Evolutionary conservation across 331 rosid species (phyloP), one percentile per base, ranked within the genome.

Genomic region (Quercus phellos): DNA sequence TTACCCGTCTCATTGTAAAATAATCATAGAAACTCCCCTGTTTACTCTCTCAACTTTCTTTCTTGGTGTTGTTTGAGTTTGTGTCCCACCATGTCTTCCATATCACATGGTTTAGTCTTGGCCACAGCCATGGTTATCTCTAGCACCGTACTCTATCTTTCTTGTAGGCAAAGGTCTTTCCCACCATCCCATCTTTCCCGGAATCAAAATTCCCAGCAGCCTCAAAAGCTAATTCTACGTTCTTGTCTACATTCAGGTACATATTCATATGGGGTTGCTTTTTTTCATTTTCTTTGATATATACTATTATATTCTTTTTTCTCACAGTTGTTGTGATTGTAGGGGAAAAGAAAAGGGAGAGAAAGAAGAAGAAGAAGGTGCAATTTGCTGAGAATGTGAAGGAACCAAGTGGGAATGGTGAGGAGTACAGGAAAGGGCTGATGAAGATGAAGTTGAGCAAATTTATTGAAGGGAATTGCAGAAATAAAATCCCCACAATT

Each of bases 341-440:
- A 94, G 96, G 85, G 51, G 90, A 86, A 56, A 90, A 81, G 84
- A 92, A 84, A 64, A 85, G 56, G 79, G 81, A 80, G 3, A 83
- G 82, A 46, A 88, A 74, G 73, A 88, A 71, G 84, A 85, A 82
- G 75, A 94, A 94, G 92, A 92, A 78, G 55, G 97, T 94, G 32
- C 69, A 86, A 54, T 94, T 94, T 73, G 94, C 91, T 3, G 95
- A 86, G 58, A 84, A 82, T 87, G 94, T 88, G 86, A 90, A 86
- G 71, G 89, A 86, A 21, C 83, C 68, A 22, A 75, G 58, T 27
- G 86, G 82, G 58, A 76, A 61, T 14, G 85, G 71, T 2, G 84
- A 87, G 8, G 70, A 89, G 64, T 74, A n/a, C 22, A 72, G 82
- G 50, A 82, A 38, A 69, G 72, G 78, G 67, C 76, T 63, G 81